Conservation (phyloP, 306 rosid species). For the Castanea mollissima region DNA sequence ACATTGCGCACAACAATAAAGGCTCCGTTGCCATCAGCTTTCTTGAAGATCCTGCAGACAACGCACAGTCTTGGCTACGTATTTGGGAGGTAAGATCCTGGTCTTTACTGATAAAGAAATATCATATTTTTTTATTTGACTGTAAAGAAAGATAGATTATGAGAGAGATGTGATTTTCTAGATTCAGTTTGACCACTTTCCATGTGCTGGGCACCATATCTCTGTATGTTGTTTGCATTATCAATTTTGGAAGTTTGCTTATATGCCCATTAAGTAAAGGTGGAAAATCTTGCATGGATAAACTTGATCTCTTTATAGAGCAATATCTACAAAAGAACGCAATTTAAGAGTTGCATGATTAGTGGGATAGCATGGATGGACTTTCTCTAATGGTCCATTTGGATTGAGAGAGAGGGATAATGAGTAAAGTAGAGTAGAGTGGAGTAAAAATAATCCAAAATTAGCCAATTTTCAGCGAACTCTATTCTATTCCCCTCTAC, state of each 20-base stretch:
- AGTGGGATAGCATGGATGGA: neutral
- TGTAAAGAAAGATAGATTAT: neutral
- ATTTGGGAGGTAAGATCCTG: conserved; percentile 73
- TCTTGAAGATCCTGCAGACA: conserved; percentile 83
- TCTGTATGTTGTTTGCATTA: neutral
- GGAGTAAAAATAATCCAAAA: too few relatives aligned
- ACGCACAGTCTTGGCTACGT: conserved; percentile 81
- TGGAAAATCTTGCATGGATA: neutral
- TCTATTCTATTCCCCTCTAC: too few relatives aligned
- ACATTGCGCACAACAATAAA: conserved; percentile 83
- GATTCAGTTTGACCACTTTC: neutral
- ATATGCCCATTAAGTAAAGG: neutral
- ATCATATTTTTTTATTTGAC: neutral
- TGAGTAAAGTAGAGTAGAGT: too few relatives aligned
- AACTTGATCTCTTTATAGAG: neutral
- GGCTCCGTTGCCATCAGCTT: conserved; percentile 83
- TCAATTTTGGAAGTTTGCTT: neutral
- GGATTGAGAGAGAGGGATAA: too few relatives aligned
- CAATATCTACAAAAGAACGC: neutral
- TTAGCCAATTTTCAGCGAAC: too few relatives aligned
- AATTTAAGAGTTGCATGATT: neutral
- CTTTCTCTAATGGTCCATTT: neutral
- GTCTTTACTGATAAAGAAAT: conserved; percentile 1
- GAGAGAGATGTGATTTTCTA: neutral
- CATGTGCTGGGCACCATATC: neutral